Base-by-base conservation (phyloP, 2,329 filamentous ascomycete species). In the Ophiostoma pallidulum region DNA sequence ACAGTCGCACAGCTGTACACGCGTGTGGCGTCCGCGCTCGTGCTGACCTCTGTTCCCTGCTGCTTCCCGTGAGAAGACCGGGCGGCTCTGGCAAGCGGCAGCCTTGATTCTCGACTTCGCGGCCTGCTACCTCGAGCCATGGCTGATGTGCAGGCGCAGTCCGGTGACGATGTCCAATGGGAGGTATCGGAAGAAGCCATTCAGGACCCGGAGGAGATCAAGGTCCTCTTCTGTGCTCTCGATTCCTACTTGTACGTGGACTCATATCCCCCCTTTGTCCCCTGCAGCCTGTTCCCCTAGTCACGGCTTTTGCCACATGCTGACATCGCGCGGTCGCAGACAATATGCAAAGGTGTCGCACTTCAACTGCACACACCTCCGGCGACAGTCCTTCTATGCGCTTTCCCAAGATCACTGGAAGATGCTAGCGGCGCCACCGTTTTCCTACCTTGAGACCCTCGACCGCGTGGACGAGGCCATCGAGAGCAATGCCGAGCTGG, bases 221-320 rank as follows among this genome's bases (percentile, higher is more conserved):
- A 75, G 52, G 88, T 94, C 41, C 75, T 97, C 9, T 86, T 86
- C 63, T 82, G 80, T 43, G 83, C 89, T 3, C 67, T 97, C 45
- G 88, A 95, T 68, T 96, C 91, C 10, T 97, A 92, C 65, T 75
- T 82, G 89, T 95, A 72, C 66, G 83, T n/a, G n/a, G n/a, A n/a
- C n/a, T n/a, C n/a, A n/a, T n/a, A n/a, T 74, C 5, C 3, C 12
- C 4, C 10, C 8, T 5, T n/a, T 2, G 4, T 13, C 8, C 10
- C 24, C 5, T 31, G 7, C n/a, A 6, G 20, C 10, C 16, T 18
- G 33, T 18, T 22, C 20, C n/a, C 18, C 12, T 18, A 32, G 24
- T 8, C 13, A 26, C 22, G 37, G 20, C 18, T 45, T 3, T 10
- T 7, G 8, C 31, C 4, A 35, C 19, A 3, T 24, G 18, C 38